Base-by-base conservation (phyloP, 306 rosid species). In the Casuarina glauca region DNA sequence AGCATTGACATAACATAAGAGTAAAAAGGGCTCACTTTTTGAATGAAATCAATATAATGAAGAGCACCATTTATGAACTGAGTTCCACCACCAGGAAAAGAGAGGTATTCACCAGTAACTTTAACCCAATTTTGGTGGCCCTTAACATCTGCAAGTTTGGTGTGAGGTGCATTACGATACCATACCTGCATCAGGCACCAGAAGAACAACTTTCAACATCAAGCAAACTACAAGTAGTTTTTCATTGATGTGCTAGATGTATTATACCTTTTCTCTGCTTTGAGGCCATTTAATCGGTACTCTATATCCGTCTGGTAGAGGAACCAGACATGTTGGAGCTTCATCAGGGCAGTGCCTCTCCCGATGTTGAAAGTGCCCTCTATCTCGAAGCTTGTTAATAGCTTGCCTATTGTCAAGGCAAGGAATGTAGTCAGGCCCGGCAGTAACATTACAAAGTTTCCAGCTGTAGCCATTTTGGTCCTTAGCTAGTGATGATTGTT, bases 61-160 rank as follows among this genome's bases (percentile, higher is more conserved):
- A 89, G 95, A 77, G 97, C 98, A 11, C 98, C 98, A 46, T 89
- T 69, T 76, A 83, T 91, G 80, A 93, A 93, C 82, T 93, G 98
- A 64, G 97, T 93, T 80, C 98, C 98, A 44, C 98, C 98, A 11
- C 98, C 98, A 46, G 98, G 98, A 83, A 93, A 93, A 67, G 85
- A 84, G 71, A 93, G 93, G 78, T 85, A 93, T 79, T 89, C 86
- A 41, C 98, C 97, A 1, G 86, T 73, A 70, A 87, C 89, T 89
- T 91, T 93, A 81, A 93, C 94, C 98, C 98, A 93, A 79, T 93
- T 93, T 84, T 93, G 98, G 83, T 91, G 97, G 70, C 97, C 97
- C 87, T 93, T 93, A 77, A 76, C 62, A 79, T 76, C 88, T 42
- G 88, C 98, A 70, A 93, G 98, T 85, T 82, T 89, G 66, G 87